Evolutionary conservation across 2,329 filamentous ascomycete genomes (phyloP).

Genomic region (Aureobasidium musti): DNA sequence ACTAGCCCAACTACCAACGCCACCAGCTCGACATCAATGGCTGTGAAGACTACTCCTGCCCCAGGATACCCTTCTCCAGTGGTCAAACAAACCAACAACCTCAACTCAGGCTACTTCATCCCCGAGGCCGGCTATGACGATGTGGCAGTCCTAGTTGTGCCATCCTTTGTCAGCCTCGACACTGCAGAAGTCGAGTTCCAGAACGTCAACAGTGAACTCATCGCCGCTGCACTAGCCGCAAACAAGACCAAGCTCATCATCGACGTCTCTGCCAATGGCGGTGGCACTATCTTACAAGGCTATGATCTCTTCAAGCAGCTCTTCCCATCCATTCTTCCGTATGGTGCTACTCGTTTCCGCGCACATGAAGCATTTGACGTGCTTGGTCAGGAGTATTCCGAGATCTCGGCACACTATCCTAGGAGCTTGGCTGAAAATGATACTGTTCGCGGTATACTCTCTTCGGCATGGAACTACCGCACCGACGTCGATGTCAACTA

Average conservation of each 20-base stretch:
- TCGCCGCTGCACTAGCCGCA: conserved; percentile 48
- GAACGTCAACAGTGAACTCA: conserved; percentile 46
- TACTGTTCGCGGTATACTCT: too few species aligned
- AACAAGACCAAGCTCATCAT: conserved; percentile 63
- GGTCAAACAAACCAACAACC: conserved; percentile 45
- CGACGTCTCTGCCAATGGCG: conserved; percentile 60
- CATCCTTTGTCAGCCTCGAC: conserved; percentile 45
- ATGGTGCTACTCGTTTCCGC: conserved; percentile 55
- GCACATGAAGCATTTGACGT: conserved; percentile 51
- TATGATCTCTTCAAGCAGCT: conserved; percentile 64
- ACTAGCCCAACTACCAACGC: too few species aligned
- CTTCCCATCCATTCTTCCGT: conserved; percentile 54
- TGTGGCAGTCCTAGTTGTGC: conserved; percentile 50
- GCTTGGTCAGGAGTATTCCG: conserved; percentile 47
- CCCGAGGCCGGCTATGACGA: conserved; percentile 50
- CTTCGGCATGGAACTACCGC: conserved; percentile 52
- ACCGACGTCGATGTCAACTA: conserved; percentile 52
- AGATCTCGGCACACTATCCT: conserved; percentile 38
- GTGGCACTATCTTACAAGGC: conserved; percentile 62
- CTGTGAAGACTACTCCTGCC: conserved; percentile 35
- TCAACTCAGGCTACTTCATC: conserved; percentile 53
- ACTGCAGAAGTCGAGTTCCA: conserved; percentile 45
- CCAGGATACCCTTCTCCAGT: conserved; percentile 50
- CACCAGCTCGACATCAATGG: too few species aligned
- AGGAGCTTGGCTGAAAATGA: too few species aligned